Evolutionary conservation across 2,329 filamentous ascomycete genomes (phyloP).

Genomic region (Aspergillus novoparasiticus): DNA sequence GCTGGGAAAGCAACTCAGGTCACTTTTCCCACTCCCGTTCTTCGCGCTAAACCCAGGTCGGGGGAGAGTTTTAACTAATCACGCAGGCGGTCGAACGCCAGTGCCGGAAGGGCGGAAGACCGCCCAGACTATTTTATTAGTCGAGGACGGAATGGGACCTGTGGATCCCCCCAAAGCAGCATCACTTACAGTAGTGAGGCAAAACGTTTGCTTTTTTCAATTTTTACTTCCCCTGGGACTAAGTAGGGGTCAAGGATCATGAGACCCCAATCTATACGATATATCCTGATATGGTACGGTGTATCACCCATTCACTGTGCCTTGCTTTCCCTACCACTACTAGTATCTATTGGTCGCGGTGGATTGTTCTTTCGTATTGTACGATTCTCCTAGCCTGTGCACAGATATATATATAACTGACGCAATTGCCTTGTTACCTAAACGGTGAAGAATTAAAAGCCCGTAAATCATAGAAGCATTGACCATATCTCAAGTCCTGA

Average conservation of each 20-base stretch:
- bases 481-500: background rate
- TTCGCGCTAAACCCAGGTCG: background rate
- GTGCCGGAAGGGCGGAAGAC: conserved; percentile 5
- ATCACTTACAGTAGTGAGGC: conserved; percentile 6
- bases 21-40: background rate
- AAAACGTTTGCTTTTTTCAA: background rate
- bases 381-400: background rate
- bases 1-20: background rate
- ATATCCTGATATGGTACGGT: background rate
- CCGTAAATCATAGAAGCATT: background rate
- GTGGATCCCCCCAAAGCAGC: conserved; percentile 1
- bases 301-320: background rate
- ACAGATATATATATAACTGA: background rate
- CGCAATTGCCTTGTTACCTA: no score
- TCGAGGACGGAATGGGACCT: background rate
- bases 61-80: background rate
- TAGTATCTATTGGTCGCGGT: background rate
- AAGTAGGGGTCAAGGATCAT: background rate
- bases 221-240: background rate
- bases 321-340: background rate
- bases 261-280: background rate
- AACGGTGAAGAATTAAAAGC: background rate
- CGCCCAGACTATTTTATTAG: background rate
- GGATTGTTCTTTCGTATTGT: background rate
- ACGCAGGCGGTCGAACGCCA: conserved; percentile 8